Evolutionary conservation across 495 filamentous ascomycete genomes (phyloP).

Genomic region (Evansstolkia leycettana): DNA sequence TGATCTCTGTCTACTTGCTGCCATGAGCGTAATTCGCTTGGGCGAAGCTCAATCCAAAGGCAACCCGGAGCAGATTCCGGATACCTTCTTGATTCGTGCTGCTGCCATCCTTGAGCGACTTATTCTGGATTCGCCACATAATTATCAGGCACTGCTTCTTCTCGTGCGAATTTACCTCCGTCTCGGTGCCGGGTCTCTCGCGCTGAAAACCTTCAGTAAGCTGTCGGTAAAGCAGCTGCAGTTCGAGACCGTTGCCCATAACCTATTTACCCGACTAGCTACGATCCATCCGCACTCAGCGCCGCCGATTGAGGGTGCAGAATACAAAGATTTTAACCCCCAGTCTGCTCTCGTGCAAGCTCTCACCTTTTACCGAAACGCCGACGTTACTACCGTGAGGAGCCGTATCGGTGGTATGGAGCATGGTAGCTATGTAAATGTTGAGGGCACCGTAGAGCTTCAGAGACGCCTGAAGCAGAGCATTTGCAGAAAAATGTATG

Average conservation of each 20-base stretch:
- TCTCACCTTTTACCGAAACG: conserved; percentile 28
- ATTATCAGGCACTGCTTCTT: conserved; percentile 44
- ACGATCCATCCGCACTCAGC: conserved; percentile 39
- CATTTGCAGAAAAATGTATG: conserved; percentile 29
- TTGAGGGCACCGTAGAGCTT: conserved; percentile 28
- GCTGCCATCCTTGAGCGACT: conserved; percentile 38
- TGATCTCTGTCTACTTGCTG: conserved; percentile 42
- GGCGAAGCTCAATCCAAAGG: conserved; percentile 12
- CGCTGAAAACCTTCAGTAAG: conserved; percentile 38
- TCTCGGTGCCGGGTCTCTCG: conserved; percentile 41
- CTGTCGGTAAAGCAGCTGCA: conserved; percentile 51
- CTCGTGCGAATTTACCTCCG: conserved; percentile 42
- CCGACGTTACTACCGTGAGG: conserved; percentile 20
- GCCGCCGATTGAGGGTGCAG: conserved; percentile 25
- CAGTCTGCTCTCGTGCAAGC: conserved; percentile 27
- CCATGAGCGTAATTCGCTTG: conserved; percentile 40
- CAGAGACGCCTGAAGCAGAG: conserved; percentile 24
- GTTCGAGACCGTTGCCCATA: conserved; percentile 45
- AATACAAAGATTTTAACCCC: conserved; percentile 32
- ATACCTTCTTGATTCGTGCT: conserved; percentile 37
- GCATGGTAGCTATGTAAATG: conserved; percentile 26
- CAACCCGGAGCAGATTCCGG: conserved; percentile 9
- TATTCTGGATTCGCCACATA: conserved; percentile 38
- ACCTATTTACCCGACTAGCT: conserved; percentile 44
- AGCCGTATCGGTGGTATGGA: conserved; percentile 23